phyloP scores from a whole-genome alignment of 2,329 filamentous ascomycete genomes.

The Sclerotinia minor region DNA sequence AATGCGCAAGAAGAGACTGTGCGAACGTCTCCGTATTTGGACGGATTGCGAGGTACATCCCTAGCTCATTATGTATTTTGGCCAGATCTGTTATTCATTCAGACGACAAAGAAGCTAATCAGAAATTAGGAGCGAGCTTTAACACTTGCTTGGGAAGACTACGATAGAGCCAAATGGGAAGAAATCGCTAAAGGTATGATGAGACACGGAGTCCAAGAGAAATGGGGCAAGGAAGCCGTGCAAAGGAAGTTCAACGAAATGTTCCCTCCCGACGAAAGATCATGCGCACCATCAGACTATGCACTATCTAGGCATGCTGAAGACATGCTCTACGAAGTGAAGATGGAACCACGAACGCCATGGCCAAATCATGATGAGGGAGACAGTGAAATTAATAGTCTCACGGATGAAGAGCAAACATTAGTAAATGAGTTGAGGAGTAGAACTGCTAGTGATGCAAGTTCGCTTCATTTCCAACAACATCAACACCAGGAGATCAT shows the following conservation, averaged over 20 bases:
- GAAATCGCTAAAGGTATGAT: slow-evolving; percentile 41
- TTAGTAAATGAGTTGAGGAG: slow-evolving; percentile 30
- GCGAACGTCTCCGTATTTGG: slow-evolving; percentile 40
- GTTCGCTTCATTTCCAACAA: slow-evolving; percentile 27
- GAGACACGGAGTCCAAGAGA: slow-evolving; percentile 40
- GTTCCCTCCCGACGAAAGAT: slow-evolving; percentile 24
- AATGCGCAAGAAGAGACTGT: slow-evolving; percentile 44
- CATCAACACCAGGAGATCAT: slow-evolving; percentile 28
- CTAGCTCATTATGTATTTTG: slow-evolving; percentile 22
- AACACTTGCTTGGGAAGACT: slow-evolving; percentile 39
- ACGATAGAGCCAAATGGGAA: slow-evolving; percentile 41
- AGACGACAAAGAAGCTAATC: slow-evolving; percentile 20
- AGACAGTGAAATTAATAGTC: slow-evolving; percentile 1
- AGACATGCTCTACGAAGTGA: background rate
- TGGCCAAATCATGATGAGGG: slow-evolving; percentile 15
- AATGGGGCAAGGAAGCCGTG: slow-evolving; percentile 41
- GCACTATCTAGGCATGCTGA: background rate
- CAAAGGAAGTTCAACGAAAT: slow-evolving; percentile 43
- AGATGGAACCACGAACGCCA: slow-evolving; percentile 18
- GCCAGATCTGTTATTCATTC: slow-evolving; percentile 25
- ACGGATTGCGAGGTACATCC: slow-evolving; percentile 33
- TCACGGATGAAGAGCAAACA: slow-evolving; percentile 18
- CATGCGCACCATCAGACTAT: background rate
- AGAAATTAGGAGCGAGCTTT: slow-evolving; percentile 39
- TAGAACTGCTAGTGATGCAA: slow-evolving; percentile 29